Conservation (phyloP, 2,329 filamentous ascomycete species). For the Aspergillus sp. region DNA sequence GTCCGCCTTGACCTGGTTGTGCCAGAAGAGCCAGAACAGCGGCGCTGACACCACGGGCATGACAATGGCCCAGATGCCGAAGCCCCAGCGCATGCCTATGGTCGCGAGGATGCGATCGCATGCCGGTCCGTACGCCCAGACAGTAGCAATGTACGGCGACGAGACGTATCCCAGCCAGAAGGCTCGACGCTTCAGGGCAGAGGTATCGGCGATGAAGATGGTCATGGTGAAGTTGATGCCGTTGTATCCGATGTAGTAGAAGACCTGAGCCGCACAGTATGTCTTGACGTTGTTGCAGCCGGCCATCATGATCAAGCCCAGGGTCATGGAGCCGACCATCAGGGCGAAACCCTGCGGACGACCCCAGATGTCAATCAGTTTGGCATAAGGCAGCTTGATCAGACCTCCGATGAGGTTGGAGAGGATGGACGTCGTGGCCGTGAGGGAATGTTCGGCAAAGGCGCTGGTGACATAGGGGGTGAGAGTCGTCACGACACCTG, state of each 20-base stretch:
- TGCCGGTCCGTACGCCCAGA: conserved; percentile 48
- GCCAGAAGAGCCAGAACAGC: conserved; percentile 52
- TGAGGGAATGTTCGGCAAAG: conserved; percentile 5
- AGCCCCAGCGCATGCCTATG: conserved; percentile 62
- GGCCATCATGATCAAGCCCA: conserved; percentile 60
- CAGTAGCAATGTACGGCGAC: conserved; percentile 62
- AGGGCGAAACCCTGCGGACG: conserved; percentile 56
- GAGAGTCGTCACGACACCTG: conserved; percentile 1
- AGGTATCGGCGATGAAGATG: conserved; percentile 63
- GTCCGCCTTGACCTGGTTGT: conserved; percentile 57
- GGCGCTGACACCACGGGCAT: conserved; percentile 56
- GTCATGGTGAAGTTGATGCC: conserved; percentile 55
- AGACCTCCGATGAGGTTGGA: conserved; percentile 56
- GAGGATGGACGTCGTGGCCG: conserved; percentile 50
- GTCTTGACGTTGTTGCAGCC: conserved; percentile 57
- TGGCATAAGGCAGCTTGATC: conserved; percentile 60
- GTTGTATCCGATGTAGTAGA: conserved; percentile 58
- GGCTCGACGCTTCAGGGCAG: conserved; percentile 57
- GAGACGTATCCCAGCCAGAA: conserved; percentile 58
- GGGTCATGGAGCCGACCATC: conserved; percentile 46
- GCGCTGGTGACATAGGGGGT: conserved; percentile 10
- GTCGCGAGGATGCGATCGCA: conserved; percentile 32
- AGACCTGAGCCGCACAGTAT: conserved; percentile 62
- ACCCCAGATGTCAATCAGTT: conserved; percentile 62
- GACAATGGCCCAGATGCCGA: conserved; percentile 59